Conservation (phyloP, 2,329 filamentous ascomycete species). For the Calonectria hongkongensis region DNA sequence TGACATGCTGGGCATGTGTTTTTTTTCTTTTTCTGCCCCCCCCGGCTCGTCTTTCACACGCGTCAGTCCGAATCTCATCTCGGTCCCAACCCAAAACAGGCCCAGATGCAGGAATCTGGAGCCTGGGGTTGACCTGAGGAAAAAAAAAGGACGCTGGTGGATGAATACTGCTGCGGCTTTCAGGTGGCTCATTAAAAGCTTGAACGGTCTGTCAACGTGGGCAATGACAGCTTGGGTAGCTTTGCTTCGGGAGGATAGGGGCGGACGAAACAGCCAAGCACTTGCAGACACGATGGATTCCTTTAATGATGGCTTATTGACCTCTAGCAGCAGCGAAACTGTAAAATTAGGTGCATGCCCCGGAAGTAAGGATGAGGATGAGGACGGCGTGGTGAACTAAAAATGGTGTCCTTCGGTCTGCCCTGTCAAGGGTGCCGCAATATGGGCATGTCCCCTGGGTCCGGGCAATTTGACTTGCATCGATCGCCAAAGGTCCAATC, state of each 20-base stretch:
- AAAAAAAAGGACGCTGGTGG: slow-evolving; percentile 30
- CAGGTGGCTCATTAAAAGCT: slow-evolving; percentile 50
- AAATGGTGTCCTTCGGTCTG: slow-evolving; percentile 42
- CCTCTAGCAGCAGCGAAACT: neutral
- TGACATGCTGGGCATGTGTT: slow-evolving; percentile 1
- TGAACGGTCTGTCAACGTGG: slow-evolving; percentile 42
- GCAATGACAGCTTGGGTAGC: slow-evolving; percentile 33
- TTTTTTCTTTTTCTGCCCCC: slow-evolving; percentile 27
- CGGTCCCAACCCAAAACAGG: slow-evolving; percentile 29
- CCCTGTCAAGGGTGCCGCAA: slow-evolving; percentile 32
- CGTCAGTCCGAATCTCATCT: slow-evolving; percentile 44
- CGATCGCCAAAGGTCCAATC: slow-evolving; percentile 45
- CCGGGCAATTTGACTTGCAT: slow-evolving; percentile 54
- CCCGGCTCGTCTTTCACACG: slow-evolving; percentile 42
- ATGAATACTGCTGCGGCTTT: slow-evolving; percentile 45
- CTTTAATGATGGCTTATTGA: neutral
- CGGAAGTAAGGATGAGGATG: slow-evolving; percentile 34
- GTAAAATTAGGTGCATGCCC: slow-evolving; percentile 7
- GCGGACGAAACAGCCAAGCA: slow-evolving; percentile 20
- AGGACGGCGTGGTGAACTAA: slow-evolving; percentile 43
- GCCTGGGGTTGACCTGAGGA: slow-evolving; percentile 33
- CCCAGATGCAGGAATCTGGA: slow-evolving; percentile 28
- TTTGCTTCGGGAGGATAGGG: neutral
- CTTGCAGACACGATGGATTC: slow-evolving; percentile 30
- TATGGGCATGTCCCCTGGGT: slow-evolving; percentile 41